Evolutionary conservation across 2,329 filamentous ascomycete species (phyloP).

Genomic region (Taxawa tesnikishii): DNA sequence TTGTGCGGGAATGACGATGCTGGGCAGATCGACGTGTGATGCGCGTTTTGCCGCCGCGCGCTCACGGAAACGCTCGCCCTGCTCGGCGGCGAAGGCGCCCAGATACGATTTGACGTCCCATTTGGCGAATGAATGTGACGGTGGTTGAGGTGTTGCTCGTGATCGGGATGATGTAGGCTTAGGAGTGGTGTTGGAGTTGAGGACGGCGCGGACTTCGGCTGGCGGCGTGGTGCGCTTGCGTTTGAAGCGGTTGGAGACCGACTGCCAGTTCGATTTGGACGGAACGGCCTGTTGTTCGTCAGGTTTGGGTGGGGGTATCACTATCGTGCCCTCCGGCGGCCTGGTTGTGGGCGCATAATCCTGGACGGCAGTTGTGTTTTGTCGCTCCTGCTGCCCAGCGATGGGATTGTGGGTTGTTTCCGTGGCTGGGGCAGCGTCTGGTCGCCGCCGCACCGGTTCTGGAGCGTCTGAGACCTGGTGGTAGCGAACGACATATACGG

Average conservation of each 20-base stretch:
- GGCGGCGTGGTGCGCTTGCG: constrained; percentile 45
- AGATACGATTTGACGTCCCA: constrained; percentile 32
- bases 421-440: too few relatives aligned
- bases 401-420: too few relatives aligned
- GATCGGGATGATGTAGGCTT: constrained; percentile 6
- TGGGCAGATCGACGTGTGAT: constrained; percentile 33
- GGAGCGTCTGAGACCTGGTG: constrained; percentile 40
- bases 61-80: constrained; percentile 30
- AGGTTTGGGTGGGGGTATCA: too few relatives aligned
- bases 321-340: too few relatives aligned
- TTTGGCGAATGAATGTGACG: constrained; percentile 29
- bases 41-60: constrained; percentile 20
- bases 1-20: constrained; percentile 50
- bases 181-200: too few relatives aligned
- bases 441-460: constrained; percentile 18
- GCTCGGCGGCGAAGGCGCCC: constrained; percentile 36
- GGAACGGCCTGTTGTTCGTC: too few relatives aligned
- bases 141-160: constrained; percentile 12
- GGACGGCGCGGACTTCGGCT: constrained; percentile 45
- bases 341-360: too few relatives aligned
- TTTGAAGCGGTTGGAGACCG: constrained; percentile 45
- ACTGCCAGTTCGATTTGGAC: too few relatives aligned
- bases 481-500: constrained; percentile 51
- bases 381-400: too few relatives aligned
- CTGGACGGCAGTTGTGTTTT: too few relatives aligned